Percentiles rank a stretch among this genome's conserved stretches.
Evolutionary conservation across 768 basidiomycete genomes (phyloP).

Genomic region (Tephrocybe rancida): DNA sequence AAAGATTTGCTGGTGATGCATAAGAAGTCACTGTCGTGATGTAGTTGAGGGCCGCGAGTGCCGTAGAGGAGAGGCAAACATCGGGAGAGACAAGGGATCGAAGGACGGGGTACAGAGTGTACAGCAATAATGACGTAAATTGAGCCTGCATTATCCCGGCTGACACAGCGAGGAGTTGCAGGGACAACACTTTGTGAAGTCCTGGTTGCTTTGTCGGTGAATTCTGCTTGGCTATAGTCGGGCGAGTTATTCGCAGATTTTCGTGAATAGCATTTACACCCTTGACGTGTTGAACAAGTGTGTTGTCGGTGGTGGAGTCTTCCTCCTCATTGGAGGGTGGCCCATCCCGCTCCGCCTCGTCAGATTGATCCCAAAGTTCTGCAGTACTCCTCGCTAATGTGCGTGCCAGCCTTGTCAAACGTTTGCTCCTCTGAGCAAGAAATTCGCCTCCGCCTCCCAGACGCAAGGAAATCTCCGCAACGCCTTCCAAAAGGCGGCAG

Average conservation of each 20-base stretch:
- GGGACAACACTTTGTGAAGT: constrained; percentile 70
- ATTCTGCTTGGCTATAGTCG: constrained; percentile 28
- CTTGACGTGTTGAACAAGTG: constrained; percentile 61
- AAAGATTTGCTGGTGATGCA: constrained; percentile 85
- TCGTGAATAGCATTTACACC: constrained; percentile 69
- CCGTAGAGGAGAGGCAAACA: constrained; percentile 73
- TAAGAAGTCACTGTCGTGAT: constrained; percentile 80
- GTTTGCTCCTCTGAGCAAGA: constrained; percentile 40
- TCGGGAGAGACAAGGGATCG: constrained; percentile 79
- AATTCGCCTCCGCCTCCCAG: constrained; percentile 27
- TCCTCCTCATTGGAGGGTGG: constrained; percentile 28
- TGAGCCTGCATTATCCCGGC: constrained; percentile 73
- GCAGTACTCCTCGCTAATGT: constrained; percentile 64
- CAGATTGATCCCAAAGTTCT: constrained; percentile 66
- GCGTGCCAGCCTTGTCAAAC: constrained; percentile 66
- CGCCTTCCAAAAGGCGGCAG: constrained; percentile 73
- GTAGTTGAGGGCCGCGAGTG: constrained; percentile 67
- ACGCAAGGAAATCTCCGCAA: constrained; percentile 49
- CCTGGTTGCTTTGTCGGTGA: constrained; percentile 46
- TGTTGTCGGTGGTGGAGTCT: constrained; percentile 25
- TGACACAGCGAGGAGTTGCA: constrained; percentile 75
- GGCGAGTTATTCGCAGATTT: constrained; percentile 49
- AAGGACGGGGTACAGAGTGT: constrained; percentile 83
- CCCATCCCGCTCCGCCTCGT: constrained; percentile 17
- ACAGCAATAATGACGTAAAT: constrained; percentile 75